Evolutionary conservation across 257 asterid species (phyloP).

Genomic region (Anisodus acutangulus): DNA sequence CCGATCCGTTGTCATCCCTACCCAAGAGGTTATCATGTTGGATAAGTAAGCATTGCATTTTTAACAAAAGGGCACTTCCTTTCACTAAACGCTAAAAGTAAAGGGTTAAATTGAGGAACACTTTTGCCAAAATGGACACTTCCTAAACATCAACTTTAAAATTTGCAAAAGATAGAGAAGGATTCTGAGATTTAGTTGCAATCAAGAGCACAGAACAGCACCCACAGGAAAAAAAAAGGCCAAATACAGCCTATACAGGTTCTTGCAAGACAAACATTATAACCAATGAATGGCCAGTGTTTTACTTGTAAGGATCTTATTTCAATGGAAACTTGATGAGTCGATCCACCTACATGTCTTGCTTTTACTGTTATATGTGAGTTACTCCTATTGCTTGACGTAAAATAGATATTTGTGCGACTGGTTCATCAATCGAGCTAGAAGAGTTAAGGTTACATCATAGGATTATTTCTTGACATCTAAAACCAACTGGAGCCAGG

Average conservation of each 20-base stretch:
- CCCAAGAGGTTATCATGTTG: conserved; percentile 10
- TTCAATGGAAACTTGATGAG: background rate
- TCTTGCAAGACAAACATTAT: background rate
- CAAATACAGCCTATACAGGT: background rate
- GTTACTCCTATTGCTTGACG: no score
- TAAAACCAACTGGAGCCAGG: conserved; percentile 81
- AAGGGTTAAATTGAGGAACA: background rate
- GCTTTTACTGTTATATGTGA: no score
- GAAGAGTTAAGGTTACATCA: background rate
- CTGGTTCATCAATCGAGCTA: conserved; percentile 1
- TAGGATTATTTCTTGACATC: conserved; percentile 5
- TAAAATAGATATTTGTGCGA: background rate
- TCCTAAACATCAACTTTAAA: no score
- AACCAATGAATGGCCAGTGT: background rate
- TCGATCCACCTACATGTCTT: no score
- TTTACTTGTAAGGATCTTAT: background rate
- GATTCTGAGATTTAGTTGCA: background rate
- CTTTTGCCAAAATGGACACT: background rate
- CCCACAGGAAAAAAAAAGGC: background rate
- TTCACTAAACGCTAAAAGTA: background rate
- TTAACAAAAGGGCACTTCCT: no score
- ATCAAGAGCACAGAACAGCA: background rate
- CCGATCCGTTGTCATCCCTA: no score
- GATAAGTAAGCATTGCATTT: background rate
- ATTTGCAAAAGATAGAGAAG: background rate